A percentile compares a stretch with the other conserved stretches of the same genome.
Conservation (phyloP, 2,329 filamentous ascomycete genomes). For the Periconia macrospinosa region DNA sequence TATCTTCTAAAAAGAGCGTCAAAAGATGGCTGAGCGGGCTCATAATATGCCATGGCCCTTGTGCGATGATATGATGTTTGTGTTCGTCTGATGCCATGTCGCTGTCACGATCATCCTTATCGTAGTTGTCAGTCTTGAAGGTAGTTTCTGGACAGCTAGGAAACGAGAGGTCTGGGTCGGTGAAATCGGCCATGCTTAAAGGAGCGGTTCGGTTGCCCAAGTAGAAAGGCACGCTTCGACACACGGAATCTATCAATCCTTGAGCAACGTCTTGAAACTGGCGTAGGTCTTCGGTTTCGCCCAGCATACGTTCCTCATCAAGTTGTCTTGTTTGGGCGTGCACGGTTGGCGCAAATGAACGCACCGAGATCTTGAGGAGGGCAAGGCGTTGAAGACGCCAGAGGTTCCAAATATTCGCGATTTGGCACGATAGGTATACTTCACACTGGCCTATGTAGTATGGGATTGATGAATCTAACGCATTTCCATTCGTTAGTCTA, state of each 20-base stretch:
- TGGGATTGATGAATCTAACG: background rate
- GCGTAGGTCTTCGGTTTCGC: background rate
- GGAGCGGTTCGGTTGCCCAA: constrained; percentile 1
- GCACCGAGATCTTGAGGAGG: background rate
- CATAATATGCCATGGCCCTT: constrained; percentile 9
- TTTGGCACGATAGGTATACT: constrained; percentile 6
- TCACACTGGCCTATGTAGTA: background rate
- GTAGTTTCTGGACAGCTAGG: background rate
- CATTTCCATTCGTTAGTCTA: background rate
- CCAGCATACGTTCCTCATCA: background rate
- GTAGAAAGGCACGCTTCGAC: constrained; percentile 3
- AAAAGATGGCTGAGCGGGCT: constrained; percentile 4
- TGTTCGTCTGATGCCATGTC: constrained; percentile 1
- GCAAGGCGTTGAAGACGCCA: constrained; percentile 3
- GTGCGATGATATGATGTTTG: constrained; percentile 4
- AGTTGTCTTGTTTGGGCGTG: background rate
- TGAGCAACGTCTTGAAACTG: background rate
- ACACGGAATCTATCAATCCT: constrained; percentile 3
- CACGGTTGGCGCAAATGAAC: background rate
- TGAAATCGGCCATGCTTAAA: constrained; percentile 2
- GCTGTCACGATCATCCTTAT: background rate
- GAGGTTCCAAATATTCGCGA: constrained; percentile 4
- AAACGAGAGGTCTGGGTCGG: background rate
- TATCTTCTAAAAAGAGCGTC: constrained; percentile 3
- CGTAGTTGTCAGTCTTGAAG: background rate